Evolutionary conservation across 2,329 filamentous ascomycete species (phyloP).

Genomic region (Talaromyces marneffei): DNA sequence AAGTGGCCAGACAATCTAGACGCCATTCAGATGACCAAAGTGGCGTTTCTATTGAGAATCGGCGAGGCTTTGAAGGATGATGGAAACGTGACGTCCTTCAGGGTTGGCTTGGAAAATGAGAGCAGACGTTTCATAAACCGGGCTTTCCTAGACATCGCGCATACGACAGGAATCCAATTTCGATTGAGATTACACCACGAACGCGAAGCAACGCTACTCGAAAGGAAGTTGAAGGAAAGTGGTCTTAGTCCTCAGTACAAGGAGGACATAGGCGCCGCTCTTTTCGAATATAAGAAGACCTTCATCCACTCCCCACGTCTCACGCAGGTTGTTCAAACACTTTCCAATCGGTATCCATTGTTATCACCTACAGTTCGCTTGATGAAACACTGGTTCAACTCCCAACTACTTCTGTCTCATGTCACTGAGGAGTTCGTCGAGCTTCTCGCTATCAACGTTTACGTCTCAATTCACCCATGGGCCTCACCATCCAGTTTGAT

Average conservation of each 20-base stretch:
- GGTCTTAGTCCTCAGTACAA: constrained; percentile 58
- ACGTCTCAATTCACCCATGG: constrained; percentile 79
- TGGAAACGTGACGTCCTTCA: constrained; percentile 57
- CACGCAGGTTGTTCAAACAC: constrained; percentile 71
- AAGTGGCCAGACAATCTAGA: constrained; percentile 89
- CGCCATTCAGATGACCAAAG: constrained; percentile 88
- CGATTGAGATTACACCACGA: constrained; percentile 85
- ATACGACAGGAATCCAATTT: constrained; percentile 67
- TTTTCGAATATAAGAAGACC: constrained; percentile 64
- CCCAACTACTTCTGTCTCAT: constrained; percentile 72
- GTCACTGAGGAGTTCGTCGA: constrained; percentile 78
- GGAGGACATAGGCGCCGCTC: constrained; percentile 62
- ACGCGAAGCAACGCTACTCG: constrained; percentile 72
- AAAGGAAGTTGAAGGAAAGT: constrained; percentile 72
- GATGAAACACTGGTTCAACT: constrained; percentile 81
- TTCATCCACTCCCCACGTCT: constrained; percentile 71
- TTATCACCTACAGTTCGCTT: constrained; percentile 78
- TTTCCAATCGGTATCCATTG: constrained; percentile 72
- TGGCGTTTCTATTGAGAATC: constrained; percentile 75
- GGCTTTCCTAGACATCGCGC: constrained; percentile 74
- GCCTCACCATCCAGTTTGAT: constrained; percentile 66
- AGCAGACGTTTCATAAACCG: constrained; percentile 65
- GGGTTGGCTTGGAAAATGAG: constrained; percentile 75
- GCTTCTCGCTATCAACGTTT: constrained; percentile 69
- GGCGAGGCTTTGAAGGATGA: constrained; percentile 63